A percentile compares a stretch with the other conserved stretches of the same genome.
Conservation (phyloP, 306 rosid genomes). For the Inga laurina region DNA sequence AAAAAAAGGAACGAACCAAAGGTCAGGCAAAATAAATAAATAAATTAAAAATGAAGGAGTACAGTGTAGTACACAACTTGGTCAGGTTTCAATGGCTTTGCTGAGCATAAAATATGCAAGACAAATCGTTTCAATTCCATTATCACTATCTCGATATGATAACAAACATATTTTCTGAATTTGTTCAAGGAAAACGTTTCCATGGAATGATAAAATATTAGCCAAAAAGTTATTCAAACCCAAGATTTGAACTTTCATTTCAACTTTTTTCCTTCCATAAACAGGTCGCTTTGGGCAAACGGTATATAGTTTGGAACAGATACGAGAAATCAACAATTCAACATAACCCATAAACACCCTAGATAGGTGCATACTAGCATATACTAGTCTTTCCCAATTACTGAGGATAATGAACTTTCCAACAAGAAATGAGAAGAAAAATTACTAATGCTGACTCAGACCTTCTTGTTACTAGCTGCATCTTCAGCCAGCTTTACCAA, state of each 20-base stretch:
- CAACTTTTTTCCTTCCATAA: background rate
- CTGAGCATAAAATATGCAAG: slow-evolving; percentile 13
- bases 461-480: slow-evolving; percentile 93
- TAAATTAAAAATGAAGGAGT: background rate
- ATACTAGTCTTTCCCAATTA: background rate
- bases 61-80: slow-evolving; percentile 12
- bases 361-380: background rate
- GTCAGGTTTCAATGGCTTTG: slow-evolving; percentile 7
- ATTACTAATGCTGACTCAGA: slow-evolving; percentile 10
- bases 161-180: background rate
- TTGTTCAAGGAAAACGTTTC: background rate
- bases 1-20: slow-evolving; percentile 21
- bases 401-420: slow-evolving; percentile 1
- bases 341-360: background rate
- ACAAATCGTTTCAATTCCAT: background rate
- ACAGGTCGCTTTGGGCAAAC: background rate
- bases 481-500: slow-evolving; percentile 93
- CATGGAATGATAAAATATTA: background rate
- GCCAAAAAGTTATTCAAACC: background rate
- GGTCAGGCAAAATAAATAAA: slow-evolving; percentile 29
- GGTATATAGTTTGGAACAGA: background rate
- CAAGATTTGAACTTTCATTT: background rate
- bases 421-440: background rate
- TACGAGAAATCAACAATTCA: background rate
- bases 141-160: slow-evolving; percentile 7